Percentiles rank a stretch among this genome's conserved stretches.
phyloP scores from a whole-genome alignment of 1,284 basidiomycete species.

The Phylloporus sp. region DNA sequence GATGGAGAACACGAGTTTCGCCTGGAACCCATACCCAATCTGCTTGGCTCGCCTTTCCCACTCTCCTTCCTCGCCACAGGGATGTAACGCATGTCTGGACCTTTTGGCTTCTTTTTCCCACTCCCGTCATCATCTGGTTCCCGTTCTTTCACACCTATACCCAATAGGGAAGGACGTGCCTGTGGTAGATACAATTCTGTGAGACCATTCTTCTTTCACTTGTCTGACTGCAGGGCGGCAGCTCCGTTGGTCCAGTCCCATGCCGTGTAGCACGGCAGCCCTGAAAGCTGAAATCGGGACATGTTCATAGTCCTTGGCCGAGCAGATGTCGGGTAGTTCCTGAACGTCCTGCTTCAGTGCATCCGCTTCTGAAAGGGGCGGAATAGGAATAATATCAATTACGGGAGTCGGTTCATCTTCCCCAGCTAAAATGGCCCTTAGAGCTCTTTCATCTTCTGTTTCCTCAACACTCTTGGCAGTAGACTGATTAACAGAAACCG shows the following conservation, averaged over 20 bases:
- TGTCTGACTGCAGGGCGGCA: constrained; percentile 56
- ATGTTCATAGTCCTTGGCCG: constrained; percentile 86
- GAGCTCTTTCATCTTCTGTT: constrained; percentile 73
- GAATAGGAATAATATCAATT: constrained; percentile 59
- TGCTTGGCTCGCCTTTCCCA: constrained; percentile 32
- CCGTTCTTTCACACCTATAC: constrained; percentile 89
- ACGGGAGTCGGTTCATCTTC: constrained; percentile 44
- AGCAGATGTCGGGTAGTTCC: constrained; percentile 76
- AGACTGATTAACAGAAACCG: constrained; percentile 12
- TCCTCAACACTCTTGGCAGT: constrained; percentile 43
- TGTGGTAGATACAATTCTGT: constrained; percentile 82
- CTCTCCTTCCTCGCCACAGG: constrained; percentile 72
- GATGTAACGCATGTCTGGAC: constrained; percentile 69
- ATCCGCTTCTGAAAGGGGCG: constrained; percentile 71
- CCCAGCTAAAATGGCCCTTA: constrained; percentile 72
- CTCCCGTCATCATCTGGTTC: constrained; percentile 69
- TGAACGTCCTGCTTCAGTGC: constrained; percentile 82
- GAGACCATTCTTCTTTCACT: constrained; percentile 56
- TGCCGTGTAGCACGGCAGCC: constrained; percentile 90
- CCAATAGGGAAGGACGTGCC: constrained; percentile 81
- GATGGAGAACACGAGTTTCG: constrained; percentile 35
- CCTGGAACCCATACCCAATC: constrained; percentile 31
- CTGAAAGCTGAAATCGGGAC: constrained; percentile 95
- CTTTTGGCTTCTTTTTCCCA: constrained; percentile 47
- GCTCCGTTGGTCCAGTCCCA: constrained; percentile 95